Conservation (phyloP, 2,329 filamentous ascomycete genomes). For the Lecanicillium sp. region DNA sequence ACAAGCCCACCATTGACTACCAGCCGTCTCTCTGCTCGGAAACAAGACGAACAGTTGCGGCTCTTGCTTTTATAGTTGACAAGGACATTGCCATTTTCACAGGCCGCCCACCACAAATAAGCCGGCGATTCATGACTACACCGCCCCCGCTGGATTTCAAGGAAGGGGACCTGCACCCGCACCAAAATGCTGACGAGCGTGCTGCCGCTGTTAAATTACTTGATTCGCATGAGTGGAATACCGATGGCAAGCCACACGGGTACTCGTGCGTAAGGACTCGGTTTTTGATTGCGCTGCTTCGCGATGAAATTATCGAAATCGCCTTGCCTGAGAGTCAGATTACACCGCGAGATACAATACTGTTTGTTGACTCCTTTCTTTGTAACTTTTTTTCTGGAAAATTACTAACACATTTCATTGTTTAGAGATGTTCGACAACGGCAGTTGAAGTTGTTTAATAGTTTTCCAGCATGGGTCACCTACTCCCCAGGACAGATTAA, state of each 20-base stretch:
- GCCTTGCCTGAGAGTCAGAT: constrained; percentile 30
- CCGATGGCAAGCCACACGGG: constrained; percentile 29
- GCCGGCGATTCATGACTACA: constrained; percentile 3
- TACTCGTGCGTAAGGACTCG: constrained; percentile 39
- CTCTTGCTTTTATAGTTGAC: constrained; percentile 1
- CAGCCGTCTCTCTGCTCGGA: constrained; percentile 2
- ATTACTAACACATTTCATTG: not conserved
- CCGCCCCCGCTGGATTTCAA: constrained; percentile 2
- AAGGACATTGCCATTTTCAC: constrained; percentile 2
- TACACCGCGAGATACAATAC: constrained; percentile 11
- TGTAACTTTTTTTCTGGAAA: not conserved
- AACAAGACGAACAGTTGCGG: not conserved
- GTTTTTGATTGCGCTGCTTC: constrained; percentile 37
- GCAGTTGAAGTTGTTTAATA: not conserved
- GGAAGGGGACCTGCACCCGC: not conserved
- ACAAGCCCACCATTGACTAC: not conserved
- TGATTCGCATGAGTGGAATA: constrained; percentile 45
- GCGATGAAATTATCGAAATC: constrained; percentile 52
- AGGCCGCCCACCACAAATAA: constrained; percentile 3
- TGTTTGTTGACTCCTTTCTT: constrained; percentile 15
- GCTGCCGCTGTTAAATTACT: constrained; percentile 20
- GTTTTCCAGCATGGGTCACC: constrained; percentile 28
- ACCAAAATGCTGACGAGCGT: not conserved
- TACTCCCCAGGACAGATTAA: constrained; percentile 29
- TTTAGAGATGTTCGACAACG: not conserved